phyloP scores from a whole-genome alignment of 495 filamentous ascomycete species.

The Penicillium pancosmium region DNA sequence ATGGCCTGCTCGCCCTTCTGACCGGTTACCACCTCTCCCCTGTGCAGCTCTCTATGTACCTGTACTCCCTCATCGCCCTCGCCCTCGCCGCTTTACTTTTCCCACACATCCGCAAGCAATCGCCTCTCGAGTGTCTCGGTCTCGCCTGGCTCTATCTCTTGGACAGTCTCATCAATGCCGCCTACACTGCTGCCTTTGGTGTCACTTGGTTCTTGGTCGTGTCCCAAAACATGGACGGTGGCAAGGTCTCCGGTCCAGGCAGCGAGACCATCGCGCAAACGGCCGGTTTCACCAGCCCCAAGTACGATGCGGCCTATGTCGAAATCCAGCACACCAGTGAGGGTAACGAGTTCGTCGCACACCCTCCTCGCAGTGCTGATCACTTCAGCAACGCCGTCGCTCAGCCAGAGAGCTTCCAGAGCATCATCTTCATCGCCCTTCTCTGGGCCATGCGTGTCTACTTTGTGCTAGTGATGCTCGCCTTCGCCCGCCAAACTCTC shows the following conservation, averaged over 20 bases:
- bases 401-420: slow-evolving; percentile 71
- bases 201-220: slow-evolving; percentile 80
- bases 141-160: slow-evolving; percentile 79
- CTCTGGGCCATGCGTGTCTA: slow-evolving; percentile 77
- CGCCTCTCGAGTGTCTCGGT: slow-evolving; percentile 66
- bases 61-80: slow-evolving; percentile 76
- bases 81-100: slow-evolving; percentile 61
- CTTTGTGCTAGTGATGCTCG: slow-evolving; percentile 76
- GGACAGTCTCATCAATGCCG: slow-evolving; percentile 75
- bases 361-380: slow-evolving; percentile 36
- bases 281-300: slow-evolving; percentile 69
- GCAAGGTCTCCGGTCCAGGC: slow-evolving; percentile 42
- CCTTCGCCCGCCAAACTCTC: slow-evolving; percentile 74
- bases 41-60: slow-evolving; percentile 77
- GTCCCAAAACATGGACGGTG: slow-evolving; percentile 55
- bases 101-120: slow-evolving; percentile 70
- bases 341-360: slow-evolving; percentile 27
- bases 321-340: slow-evolving; percentile 31
- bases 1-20: slow-evolving; percentile 82
- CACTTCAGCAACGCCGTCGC: slow-evolving; percentile 54
- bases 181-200: slow-evolving; percentile 78
- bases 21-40: slow-evolving; percentile 71
- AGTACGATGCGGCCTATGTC: slow-evolving; percentile 57
- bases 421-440: slow-evolving; percentile 69
- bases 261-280: slow-evolving; percentile 61